Percentiles rank a stretch among this genome's conserved stretches.
phyloP scores from a whole-genome alignment of 768 basidiomycete genomes.

The Boletus rubroflammeus region DNA sequence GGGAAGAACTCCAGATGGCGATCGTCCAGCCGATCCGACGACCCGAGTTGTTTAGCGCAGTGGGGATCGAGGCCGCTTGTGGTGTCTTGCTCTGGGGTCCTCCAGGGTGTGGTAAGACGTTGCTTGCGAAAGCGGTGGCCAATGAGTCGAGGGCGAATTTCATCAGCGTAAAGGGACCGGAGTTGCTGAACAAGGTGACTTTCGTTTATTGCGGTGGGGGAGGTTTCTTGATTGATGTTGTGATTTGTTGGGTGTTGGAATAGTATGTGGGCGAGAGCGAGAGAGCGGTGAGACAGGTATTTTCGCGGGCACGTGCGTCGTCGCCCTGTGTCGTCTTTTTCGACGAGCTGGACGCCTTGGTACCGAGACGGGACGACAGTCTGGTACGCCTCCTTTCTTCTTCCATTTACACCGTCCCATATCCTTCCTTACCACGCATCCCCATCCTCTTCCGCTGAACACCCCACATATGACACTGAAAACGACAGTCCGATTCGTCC shows the following conservation, averaged over 20 bases:
- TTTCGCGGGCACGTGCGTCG: conserved; percentile 89
- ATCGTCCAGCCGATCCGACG: conserved; percentile 92
- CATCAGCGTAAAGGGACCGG: conserved; percentile 97
- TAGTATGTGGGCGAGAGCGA: conserved; percentile 99
- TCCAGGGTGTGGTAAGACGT: conserved; percentile 95
- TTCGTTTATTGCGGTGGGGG: background rate
- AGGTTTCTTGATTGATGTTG: background rate
- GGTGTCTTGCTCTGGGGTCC: conserved; percentile 99
- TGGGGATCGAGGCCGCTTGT: conserved; percentile 89
- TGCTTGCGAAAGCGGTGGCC: conserved; percentile 97
- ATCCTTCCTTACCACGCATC: background rate
- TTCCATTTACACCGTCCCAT: background rate
- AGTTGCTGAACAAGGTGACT: conserved; percentile 89
- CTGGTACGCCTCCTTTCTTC: conserved; percentile 49
- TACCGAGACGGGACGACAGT: conserved; percentile 85
- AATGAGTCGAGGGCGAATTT: conserved; percentile 96
- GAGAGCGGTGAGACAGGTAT: conserved; percentile 90
- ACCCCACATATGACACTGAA: background rate
- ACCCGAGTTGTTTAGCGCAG: conserved; percentile 82
- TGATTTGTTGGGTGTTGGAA: background rate
- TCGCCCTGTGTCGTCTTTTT: conserved; percentile 95
- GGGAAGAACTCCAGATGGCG: conserved; percentile 95
- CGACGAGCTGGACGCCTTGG: conserved; percentile 90
- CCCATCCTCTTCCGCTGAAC: background rate
- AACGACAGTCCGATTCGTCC: conserved; percentile 74